Conservation (phyloP, 2,329 filamentous ascomycete genomes). For the Fusarium marasasianum region DNA sequence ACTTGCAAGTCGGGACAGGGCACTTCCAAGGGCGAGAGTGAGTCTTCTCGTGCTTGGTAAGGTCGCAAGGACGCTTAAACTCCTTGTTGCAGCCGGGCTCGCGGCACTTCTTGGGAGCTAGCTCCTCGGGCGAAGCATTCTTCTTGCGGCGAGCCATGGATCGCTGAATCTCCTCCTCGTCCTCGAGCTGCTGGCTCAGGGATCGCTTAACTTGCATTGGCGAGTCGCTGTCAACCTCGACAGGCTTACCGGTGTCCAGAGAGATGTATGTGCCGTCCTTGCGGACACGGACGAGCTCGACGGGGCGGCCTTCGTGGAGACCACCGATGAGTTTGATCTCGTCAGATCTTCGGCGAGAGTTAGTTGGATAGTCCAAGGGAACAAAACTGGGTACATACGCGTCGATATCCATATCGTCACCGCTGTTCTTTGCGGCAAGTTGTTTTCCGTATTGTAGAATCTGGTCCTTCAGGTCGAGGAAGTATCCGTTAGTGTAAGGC, state of each 20-base stretch:
- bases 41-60: constrained; percentile 98
- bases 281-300: constrained; percentile 84
- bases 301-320: constrained; percentile 79
- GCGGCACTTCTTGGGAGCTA: constrained; percentile 80
- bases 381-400: constrained; percentile 58
- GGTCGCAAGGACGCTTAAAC: constrained; percentile 96
- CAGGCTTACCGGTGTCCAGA: constrained; percentile 73
- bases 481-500: constrained; percentile 95
- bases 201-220: constrained; percentile 71
- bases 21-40: constrained; percentile 98
- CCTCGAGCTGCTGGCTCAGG: constrained; percentile 74
- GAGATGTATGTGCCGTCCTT: constrained; percentile 84
- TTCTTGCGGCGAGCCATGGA: constrained; percentile 98
- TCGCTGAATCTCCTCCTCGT: constrained; percentile 84
- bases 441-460: constrained; percentile 89
- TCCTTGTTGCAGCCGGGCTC: constrained; percentile 84
- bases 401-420: constrained; percentile 67
- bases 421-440: constrained; percentile 75
- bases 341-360: constrained; percentile 57
- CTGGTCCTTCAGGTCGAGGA: constrained; percentile 95
- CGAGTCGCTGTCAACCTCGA: constrained; percentile 64
- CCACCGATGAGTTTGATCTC: constrained; percentile 85
- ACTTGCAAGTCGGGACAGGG: constrained; percentile 83
- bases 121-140: constrained; percentile 85
- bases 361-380: constrained; percentile 43